phyloP scores from a whole-genome alignment of 2,329 filamentous ascomycete genomes.

The Emydomyces testavorans region DNA sequence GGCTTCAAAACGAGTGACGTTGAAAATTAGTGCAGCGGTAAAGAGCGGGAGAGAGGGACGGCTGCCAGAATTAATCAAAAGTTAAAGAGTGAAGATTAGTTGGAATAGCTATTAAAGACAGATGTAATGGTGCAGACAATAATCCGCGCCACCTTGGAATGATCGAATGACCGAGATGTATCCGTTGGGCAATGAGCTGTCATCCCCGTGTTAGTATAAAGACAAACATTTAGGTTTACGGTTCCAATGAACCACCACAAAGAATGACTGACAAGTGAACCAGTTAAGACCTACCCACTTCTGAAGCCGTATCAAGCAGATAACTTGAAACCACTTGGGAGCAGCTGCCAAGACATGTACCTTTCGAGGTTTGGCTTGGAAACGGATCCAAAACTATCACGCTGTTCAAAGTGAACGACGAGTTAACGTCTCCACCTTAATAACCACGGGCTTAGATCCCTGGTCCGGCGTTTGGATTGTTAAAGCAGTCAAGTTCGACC shows the following conservation, averaged over 20 bases:
- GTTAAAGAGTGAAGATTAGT: conserved; percentile 49
- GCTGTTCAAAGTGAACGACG: conserved; percentile 19
- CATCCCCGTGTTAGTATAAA: conserved; percentile 7
- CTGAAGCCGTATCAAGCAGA: conserved; percentile 22
- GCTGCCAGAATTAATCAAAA: conserved; percentile 35
- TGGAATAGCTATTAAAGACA: conserved; percentile 40
- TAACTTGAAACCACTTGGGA: neutral
- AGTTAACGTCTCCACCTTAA: conserved; percentile 16
- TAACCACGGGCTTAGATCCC: neutral
- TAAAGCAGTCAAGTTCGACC: conserved; percentile 6
- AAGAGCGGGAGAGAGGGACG: conserved; percentile 39
- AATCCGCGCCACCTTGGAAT: conserved; percentile 26
- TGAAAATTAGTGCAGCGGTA: conserved; percentile 30
- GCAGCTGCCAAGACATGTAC: conserved; percentile 6
- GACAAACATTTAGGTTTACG: neutral
- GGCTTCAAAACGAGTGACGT: conserved; percentile 35
- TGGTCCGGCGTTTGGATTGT: neutral
- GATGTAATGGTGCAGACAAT: conserved; percentile 33
- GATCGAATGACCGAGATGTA: conserved; percentile 23
- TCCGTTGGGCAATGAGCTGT: conserved; percentile 27
- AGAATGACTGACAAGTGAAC: neutral
- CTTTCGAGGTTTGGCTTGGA: neutral
- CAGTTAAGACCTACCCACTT: conserved; percentile 33
- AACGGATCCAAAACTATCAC: conserved; percentile 13
- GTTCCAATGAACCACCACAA: neutral